Evolutionary conservation across 2,329 filamentous ascomycete species (phyloP), one percentile per base, ranked within the genome.

Genomic region (Claviceps sorghi): DNA sequence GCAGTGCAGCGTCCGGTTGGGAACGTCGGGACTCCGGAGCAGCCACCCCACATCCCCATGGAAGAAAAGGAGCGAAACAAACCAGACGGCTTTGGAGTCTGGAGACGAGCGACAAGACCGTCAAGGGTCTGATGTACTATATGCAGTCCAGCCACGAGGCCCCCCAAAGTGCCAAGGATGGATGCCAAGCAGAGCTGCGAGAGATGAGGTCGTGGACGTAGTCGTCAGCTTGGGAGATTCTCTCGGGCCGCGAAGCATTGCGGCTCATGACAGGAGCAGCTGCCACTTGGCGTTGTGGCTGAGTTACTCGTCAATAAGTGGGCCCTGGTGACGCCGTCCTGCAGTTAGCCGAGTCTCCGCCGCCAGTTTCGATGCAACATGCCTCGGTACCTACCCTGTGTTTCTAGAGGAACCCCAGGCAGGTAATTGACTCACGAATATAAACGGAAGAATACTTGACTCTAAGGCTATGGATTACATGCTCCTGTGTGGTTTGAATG

Each of bases 301-400:
- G 45, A 48, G 40, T 46, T 42, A 11, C 32, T 17, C 52, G 49
- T 52, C 52, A 42, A 41, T 26, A 42, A 26, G 53, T 54, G 50
- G 50, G 53, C 29, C 50, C 43, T 32, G 10, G 9, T 52, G 44
- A 40, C 46, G 21, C 43, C 9, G 32, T 53, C 34, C 43, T 40
- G 26, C 50, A 15, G 26, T 30, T 30, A 22, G 17, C 36, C 22
- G 22, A 42, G 22, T 36, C 30, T 19, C 5, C 19, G n/a, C 11
- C 30, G 26, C 13, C 32, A 29, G 26, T 4, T 15, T n/a, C 26
- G 17, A 10, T 29, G 42, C 22, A 29, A 22, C 22, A 11, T 8
- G 4, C 42, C 42, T 29, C 22, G 22, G 21, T 6, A 29, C 47
- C 17, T 41, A 41, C 47, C 47, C 44, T 46, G 26, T 32, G 44